Percentiles rank a stretch among this genome's conserved stretches.
phyloP scores from a whole-genome alignment of 495 filamentous ascomycete species.

The Darksidea phi region DNA sequence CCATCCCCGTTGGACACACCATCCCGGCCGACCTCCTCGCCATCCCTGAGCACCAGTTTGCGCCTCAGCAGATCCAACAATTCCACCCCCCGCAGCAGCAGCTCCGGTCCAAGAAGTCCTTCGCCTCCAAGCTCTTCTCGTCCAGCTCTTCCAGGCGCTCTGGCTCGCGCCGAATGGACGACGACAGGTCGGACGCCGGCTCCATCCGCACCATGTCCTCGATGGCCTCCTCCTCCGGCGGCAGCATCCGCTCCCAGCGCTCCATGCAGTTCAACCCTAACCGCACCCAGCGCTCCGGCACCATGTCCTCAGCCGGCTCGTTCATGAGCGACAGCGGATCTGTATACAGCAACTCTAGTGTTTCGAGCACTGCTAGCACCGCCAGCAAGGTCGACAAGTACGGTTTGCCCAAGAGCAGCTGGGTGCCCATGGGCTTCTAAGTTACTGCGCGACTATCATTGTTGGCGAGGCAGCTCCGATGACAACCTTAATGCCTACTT shows the following conservation, averaged over 20 bases:
- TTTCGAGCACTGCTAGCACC: neutral
- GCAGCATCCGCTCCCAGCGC: neutral
- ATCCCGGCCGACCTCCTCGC: neutral
- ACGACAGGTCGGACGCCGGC: neutral
- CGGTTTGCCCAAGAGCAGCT: neutral
- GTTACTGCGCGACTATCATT: neutral
- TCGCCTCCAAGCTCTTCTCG: neutral
- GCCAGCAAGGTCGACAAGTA: conserved; percentile 1
- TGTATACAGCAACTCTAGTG: neutral
- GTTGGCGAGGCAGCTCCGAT: too few species aligned
- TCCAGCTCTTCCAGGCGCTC: too few species aligned
- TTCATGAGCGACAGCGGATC: neutral
- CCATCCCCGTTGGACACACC: neutral
- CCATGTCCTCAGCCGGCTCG: neutral
- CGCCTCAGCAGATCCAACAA: neutral
- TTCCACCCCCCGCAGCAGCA: neutral
- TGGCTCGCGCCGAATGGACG: neutral
- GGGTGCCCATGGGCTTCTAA: neutral
- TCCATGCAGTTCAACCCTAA: neutral
- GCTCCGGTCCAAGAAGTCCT: neutral
- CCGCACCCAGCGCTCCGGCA: neutral
- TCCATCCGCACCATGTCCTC: neutral
- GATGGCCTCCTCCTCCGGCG: neutral
- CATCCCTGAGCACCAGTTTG: neutral
- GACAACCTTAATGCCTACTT: too few species aligned